Evolutionary conservation across 2,329 filamentous ascomycete species (phyloP), one percentile per base, ranked within the genome.

Genomic region (Trichoderma polysporum): DNA sequence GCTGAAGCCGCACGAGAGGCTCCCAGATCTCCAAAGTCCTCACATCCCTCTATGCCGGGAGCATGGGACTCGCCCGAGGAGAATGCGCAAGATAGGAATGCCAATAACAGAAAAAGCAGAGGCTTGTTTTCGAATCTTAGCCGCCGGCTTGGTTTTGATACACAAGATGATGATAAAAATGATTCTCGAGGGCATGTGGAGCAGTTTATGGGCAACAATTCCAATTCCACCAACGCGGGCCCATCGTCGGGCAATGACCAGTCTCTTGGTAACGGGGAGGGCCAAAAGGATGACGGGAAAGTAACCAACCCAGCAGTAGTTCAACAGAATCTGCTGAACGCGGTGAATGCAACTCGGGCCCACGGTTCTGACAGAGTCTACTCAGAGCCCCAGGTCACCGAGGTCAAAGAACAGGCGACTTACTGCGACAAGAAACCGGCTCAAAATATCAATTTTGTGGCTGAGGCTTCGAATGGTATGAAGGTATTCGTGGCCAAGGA

Each of bases 381-480:
- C 79, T 88, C 87, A 3, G 86, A 88, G 25, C 92, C 92, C 0
- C 81, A 87, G 62, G 90, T 91, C 39, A 89, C 88, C 69, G 81
- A 89, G 59, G 89, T 97, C 71, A 91, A 91, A 74, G 93, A 97
- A 77, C 91, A 92, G 71, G 87, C 90, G 45, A 91, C 91, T 0
- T 97, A 97, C 79, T 97, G 94, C 77, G 94, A 97, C 79, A 85
- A 88, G 71, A 90, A 83, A 27, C 88, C 91, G 2, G 88, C 87
- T 1, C 88, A 93, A 66, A 89, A 97, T 77, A 87, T 97, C 12
- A 82, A 82, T 17, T 90, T 90, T 73, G 84, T 88, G 13, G 90
- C 90, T 4, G 88, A 91, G 53, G 86, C 91, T 3, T 86, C 88
- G 2, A 88, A 89, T 57, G 87, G 90, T 4, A 90, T 94, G 78